These are phyloP conservation scores for Globisporangium echinulatum DNA, from an alignment of 352 stramenopile species.

Conservation along the genomic window DNA sequence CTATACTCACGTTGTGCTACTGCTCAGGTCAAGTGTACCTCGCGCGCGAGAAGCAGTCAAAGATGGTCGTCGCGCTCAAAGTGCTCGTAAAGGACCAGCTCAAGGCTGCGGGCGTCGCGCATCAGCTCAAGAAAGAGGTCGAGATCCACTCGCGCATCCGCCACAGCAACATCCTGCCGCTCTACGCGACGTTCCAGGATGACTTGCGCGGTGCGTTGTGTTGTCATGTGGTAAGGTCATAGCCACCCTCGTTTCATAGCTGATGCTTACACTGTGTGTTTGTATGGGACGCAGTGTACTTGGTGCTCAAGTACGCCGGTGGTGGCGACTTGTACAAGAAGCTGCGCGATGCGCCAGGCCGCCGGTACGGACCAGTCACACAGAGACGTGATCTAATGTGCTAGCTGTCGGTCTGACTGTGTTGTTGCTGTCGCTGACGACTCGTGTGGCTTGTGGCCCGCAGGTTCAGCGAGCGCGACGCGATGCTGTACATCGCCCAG, in stretches of 20 bases:
- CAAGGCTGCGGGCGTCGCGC: constrained; percentile 46
- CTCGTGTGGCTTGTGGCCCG: background rate
- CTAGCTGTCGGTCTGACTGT: background rate
- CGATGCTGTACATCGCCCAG: constrained; percentile 62
- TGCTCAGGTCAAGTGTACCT: constrained; percentile 71
- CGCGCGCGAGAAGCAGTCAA: constrained; percentile 77
- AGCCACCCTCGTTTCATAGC: background rate
- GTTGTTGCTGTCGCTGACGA: background rate
- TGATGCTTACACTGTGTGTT: background rate
- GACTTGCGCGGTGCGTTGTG: constrained; percentile 36
- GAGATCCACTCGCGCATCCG: constrained; percentile 89
- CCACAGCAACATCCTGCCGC: constrained; percentile 81
- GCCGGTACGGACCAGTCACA: constrained; percentile 22
- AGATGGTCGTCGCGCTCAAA: constrained; percentile 83
- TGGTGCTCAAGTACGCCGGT: constrained; percentile 84
- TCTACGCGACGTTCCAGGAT: constrained; percentile 86
- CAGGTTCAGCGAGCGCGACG: constrained; percentile 58
- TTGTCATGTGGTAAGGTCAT: background rate
- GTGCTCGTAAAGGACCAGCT: constrained; percentile 88
- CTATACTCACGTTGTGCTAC: background rate
- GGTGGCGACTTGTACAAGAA: constrained; percentile 85
- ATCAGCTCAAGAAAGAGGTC: constrained; percentile 87
- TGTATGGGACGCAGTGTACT: constrained; percentile 43
- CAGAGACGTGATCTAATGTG: background rate
- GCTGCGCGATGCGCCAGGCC: constrained; percentile 38